Percentiles rank a stretch among this genome's conserved stretches.
Evolutionary conservation across 2,329 filamentous ascomycete species (phyloP).

Genomic region (Penicillium sp.): DNA sequence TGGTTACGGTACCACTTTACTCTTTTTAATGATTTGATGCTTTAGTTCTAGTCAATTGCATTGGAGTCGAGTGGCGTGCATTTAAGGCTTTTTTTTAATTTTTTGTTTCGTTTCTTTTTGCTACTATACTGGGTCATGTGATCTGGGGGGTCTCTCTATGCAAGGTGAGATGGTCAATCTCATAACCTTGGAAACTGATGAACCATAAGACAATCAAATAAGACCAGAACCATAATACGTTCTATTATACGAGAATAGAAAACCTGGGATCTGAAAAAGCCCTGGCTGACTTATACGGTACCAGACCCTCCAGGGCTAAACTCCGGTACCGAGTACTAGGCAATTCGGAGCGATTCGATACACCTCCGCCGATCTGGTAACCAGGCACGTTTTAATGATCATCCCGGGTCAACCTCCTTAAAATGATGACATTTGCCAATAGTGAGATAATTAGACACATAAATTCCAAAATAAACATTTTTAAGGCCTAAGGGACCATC

Average conservation of each 20-base stretch:
- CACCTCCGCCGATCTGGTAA: conserved; percentile 16
- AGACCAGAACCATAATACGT: background rate
- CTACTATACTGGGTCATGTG: background rate
- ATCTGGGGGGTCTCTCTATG: background rate
- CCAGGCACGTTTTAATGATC: conserved; percentile 6
- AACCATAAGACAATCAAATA: background rate
- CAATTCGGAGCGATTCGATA: conserved; percentile 17
- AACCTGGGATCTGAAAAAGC: background rate
- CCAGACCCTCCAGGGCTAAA: conserved; percentile 3
- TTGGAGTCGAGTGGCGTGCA: background rate
- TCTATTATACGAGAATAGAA: background rate
- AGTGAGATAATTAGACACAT: background rate
- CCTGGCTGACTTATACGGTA: background rate
- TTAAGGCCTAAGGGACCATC: background rate
- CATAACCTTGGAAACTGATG: no score
- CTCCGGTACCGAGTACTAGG: conserved; percentile 20
- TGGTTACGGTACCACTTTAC: conserved; percentile 4
- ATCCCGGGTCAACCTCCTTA: no score
- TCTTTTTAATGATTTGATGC: background rate
- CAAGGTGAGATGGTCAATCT: no score
- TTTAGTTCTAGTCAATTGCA: background rate
- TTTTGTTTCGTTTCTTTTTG: background rate
- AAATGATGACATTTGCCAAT: background rate
- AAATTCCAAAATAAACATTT: background rate
- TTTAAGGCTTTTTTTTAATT: background rate